Conservation (phyloP, 2,329 filamentous ascomycete genomes). For the Escovopsis sp. region DNA sequence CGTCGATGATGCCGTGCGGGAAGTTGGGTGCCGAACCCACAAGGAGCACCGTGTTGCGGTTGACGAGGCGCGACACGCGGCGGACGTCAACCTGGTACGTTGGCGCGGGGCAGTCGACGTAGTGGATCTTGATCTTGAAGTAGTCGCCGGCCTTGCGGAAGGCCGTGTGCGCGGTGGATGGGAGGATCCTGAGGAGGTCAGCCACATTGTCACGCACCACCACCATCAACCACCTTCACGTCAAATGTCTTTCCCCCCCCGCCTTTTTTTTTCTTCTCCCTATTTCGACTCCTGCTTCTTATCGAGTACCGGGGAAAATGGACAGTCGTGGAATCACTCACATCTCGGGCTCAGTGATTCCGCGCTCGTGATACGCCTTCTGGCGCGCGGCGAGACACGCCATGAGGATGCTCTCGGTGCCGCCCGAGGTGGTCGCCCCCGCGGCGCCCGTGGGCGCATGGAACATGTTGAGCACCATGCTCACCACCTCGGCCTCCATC, state of each 20-base stretch:
- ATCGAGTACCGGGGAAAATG: too few species aligned
- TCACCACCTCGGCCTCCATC: conserved; percentile 97
- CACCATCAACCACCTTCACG: background rate
- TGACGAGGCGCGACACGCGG: conserved; percentile 71
- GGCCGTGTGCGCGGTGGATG: conserved; percentile 86
- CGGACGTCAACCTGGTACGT: conserved; percentile 70
- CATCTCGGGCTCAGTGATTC: conserved; percentile 91
- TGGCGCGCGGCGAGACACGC: conserved; percentile 82
- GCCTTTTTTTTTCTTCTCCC: too few species aligned
- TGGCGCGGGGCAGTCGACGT: conserved; percentile 75
- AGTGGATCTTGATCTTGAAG: conserved; percentile 90
- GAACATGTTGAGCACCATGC: conserved; percentile 86
- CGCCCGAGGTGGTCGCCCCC: conserved; percentile 81
- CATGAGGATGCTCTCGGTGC: conserved; percentile 95
- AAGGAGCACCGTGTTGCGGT: conserved; percentile 83
- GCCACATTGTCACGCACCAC: background rate
- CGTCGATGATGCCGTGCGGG: conserved; percentile 94
- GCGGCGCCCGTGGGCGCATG: conserved; percentile 74
- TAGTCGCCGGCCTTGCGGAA: conserved; percentile 93
- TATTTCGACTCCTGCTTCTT: too few species aligned
- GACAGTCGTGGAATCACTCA: conserved; percentile 25
- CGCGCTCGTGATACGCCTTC: conserved; percentile 72
- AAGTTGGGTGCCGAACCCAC: conserved; percentile 96
- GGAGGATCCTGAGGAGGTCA: conserved; percentile 54
- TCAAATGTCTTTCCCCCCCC: too few species aligned